These are phyloP conservation scores for Solanum ossicruentum DNA, from an alignment of 257 asterid genomes.

Conservation along the genomic window DNA sequence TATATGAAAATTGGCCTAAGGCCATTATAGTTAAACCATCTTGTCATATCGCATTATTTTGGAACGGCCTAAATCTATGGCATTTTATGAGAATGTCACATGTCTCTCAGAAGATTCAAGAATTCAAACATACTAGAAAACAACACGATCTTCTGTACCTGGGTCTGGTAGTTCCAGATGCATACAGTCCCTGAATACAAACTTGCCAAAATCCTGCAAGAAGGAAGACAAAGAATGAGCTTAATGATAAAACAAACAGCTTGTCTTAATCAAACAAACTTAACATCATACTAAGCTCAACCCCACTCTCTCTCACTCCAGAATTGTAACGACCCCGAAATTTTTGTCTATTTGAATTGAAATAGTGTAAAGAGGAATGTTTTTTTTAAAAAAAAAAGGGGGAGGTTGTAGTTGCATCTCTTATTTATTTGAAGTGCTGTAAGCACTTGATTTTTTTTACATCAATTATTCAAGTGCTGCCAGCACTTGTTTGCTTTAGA, in stretches of 20 bases:
- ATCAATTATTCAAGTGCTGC: too few species aligned
- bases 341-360: too few species aligned
- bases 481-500: too few species aligned
- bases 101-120: not conserved
- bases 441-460: too few species aligned
- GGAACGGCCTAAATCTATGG: not conserved
- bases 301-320: not conserved
- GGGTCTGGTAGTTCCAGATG: constrained; percentile 92
- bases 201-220: constrained; percentile 77
- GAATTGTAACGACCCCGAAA: too few species aligned
- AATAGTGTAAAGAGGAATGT: too few species aligned
- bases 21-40: not conserved
- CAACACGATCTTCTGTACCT: constrained; percentile 29
- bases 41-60: not conserved
- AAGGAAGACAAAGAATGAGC: not conserved
- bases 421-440: too few species aligned
- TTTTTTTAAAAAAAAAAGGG: too few species aligned
- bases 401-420: too few species aligned
- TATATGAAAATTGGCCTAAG: not conserved
- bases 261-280: not conserved
- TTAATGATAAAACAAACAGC: not conserved
- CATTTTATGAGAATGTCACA: not conserved
- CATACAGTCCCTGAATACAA: constrained; percentile 83
- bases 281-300: not conserved
- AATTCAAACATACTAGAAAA: not conserved